A percentile compares a stretch with the other conserved stretches of the same genome.
phyloP scores from a whole-genome alignment of 352 stramenopile genomes.

The Phytophthora pluvialis region DNA sequence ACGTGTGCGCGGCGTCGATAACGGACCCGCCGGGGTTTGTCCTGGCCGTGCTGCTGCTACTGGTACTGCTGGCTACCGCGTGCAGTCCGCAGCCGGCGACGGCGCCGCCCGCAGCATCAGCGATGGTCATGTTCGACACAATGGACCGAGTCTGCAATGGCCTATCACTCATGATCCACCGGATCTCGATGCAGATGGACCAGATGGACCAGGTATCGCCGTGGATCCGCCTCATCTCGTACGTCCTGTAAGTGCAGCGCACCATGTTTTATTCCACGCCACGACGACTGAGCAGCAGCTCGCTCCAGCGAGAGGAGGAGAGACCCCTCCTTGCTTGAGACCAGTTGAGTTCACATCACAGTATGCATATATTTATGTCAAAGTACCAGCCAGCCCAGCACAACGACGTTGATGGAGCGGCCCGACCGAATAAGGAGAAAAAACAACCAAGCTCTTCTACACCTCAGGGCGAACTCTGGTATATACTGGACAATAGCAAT shows the following conservation, averaged over 20 bases:
- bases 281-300: background rate
- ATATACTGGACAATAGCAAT: background rate
- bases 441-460: conserved; percentile 16
- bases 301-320: background rate
- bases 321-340: background rate
- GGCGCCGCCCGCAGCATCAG: conserved; percentile 40
- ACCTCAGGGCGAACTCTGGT: too few relatives aligned
- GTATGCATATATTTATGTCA: conserved; percentile 49
- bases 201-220: conserved; percentile 60
- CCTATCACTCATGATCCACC: conserved; percentile 66
- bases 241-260: conserved; percentile 44
- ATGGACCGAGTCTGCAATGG: conserved; percentile 71
- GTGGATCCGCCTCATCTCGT: conserved; percentile 66
- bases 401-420: background rate
- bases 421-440: conserved; percentile 21
- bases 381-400: conserved; percentile 17
- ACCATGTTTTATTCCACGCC: conserved; percentile 24
- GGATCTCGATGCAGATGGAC: conserved; percentile 67
- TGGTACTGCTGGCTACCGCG: conserved; percentile 65
- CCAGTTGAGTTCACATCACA: conserved; percentile 7
- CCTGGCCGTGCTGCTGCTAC: conserved; percentile 70
- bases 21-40: conserved; percentile 78
- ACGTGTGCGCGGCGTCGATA: conserved; percentile 70
- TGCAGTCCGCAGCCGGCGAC: conserved; percentile 61
- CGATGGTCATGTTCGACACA: conserved; percentile 51